Evolutionary conservation across 441 rosid genomes (phyloP), one percentile per base, ranked within the genome.

Genomic region (Populus hybrid): DNA sequence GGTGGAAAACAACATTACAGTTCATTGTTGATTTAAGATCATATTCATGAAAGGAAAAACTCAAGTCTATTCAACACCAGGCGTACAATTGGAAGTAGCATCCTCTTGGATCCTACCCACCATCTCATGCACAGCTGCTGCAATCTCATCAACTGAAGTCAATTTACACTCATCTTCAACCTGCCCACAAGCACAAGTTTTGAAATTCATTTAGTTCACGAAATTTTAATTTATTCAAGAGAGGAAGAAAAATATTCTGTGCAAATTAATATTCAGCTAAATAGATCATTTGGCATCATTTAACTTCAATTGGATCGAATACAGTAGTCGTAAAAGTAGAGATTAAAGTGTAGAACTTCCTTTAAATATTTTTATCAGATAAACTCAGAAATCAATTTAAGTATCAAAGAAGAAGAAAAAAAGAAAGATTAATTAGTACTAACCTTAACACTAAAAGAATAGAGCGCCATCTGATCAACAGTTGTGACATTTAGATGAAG

Each of bases 401-500:
- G 12, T 28, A 46, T 12, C 65, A 7, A 24, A 35, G 23, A 10
- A 35, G 59, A n/a, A 24, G 12, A n/a, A 26, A 8, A 23, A 23
- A 16, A 26, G 2, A 28, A 24, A 46, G 18, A 50, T 28, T 28
- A 69, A 50, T 28, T 28, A 69, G 1, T 28, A 70, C 75, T 57
- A 28, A 89, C 95, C 95, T 86, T 87, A 70, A 86, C 85, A 63
- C 83, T 85, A 61, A 90, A 77, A 76, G 88, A 83, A 84, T 84
- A 86, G 36, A 91, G 89, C 65, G 82, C 85, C 85, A 76, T 80
- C 18, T 85, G 79, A 71, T 69, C 83, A 59, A 79, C 81, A 54
- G 89, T 76, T 40, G 91, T 84, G 82, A 88, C 83, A 79, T 85
- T 91, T 36, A 91, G 85, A 80, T 89, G 92, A 80, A 89, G 85